These are phyloP conservation scores for Colletotrichum sp. DNA, from an alignment of 2,329 filamentous ascomycete species.

Conservation along the genomic window DNA sequence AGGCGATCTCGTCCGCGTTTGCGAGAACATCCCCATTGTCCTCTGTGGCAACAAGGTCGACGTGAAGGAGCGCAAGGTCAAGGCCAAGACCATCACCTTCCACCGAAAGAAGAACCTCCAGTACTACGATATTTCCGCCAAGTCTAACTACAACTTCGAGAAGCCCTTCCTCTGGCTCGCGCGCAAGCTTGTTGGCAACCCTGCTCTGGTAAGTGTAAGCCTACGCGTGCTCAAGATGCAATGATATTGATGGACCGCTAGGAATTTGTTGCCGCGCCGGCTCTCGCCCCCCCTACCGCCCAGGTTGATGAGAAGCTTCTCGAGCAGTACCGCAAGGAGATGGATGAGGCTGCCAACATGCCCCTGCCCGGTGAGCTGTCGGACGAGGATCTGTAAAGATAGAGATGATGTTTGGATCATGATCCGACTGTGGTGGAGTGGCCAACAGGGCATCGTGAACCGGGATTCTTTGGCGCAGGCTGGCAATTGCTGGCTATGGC, in stretches of 20 bases:
- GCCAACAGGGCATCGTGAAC: conserved; percentile 3
- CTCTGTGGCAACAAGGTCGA: conserved; percentile 99
- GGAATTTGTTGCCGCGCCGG: conserved; percentile 96
- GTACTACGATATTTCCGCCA: conserved; percentile 99
- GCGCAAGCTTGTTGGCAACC: conserved; percentile 97
- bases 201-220: conserved; percentile 69
- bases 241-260: conserved; percentile 38
- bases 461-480: conserved; percentile 16
- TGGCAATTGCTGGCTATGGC: conserved; percentile 2
- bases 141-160: conserved; percentile 99
- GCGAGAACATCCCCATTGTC: conserved; percentile 98
- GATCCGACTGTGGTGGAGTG: not conserved
- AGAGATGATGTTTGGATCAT: conserved; percentile 1
- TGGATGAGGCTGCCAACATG: conserved; percentile 78
- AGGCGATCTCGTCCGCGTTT: conserved; percentile 98
- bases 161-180: conserved; percentile 99
- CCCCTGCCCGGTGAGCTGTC: conserved; percentile 96
- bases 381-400: conserved; percentile 66
- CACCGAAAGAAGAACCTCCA: conserved; percentile 99
- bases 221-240: conserved; percentile 29
- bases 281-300: conserved; percentile 92
- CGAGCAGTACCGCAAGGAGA: conserved; percentile 85
- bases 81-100: conserved; percentile 99
- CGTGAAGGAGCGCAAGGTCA: conserved; percentile 99
- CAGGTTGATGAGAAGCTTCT: conserved; percentile 85